Percentiles rank a stretch among this genome's conserved stretches.
Conservation (phyloP, 768 basidiomycete genomes). For the Lactarius hengduanensis region DNA sequence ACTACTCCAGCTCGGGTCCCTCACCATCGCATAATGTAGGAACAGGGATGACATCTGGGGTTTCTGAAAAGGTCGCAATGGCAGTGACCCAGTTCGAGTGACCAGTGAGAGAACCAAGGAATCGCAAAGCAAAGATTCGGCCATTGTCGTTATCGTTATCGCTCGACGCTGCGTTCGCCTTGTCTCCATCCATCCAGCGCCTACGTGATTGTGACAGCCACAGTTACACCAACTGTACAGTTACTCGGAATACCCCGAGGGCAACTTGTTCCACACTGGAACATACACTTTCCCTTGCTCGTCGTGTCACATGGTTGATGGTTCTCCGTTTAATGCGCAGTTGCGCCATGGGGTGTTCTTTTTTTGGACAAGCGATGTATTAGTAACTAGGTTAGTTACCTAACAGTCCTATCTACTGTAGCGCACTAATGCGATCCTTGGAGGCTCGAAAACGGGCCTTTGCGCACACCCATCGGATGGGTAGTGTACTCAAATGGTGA, state of each 20-base stretch:
- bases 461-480: no score
- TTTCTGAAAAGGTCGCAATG: constrained; percentile 97
- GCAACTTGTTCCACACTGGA: neutral
- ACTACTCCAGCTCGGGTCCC: no score
- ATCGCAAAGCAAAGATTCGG: constrained; percentile 28
- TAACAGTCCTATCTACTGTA: no score
- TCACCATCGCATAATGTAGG: no score
- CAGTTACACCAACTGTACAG: constrained; percentile 28
- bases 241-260: constrained; percentile 14
- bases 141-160: constrained; percentile 19
- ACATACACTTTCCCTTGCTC: neutral
- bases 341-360: neutral
- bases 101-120: constrained; percentile 85
- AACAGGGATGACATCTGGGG: constrained; percentile 87
- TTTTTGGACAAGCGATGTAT: no score
- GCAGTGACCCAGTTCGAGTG: constrained; percentile 99
- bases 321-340: neutral
- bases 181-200: neutral
- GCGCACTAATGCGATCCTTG: no score
- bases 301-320: neutral
- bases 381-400: no score
- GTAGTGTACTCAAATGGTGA: no score
- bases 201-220: constrained; percentile 28
- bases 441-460: no score
- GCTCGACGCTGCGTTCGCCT: constrained; percentile 8